Conservation (phyloP, 2,329 filamentous ascomycete genomes). For the Juglanconis sp. region DNA sequence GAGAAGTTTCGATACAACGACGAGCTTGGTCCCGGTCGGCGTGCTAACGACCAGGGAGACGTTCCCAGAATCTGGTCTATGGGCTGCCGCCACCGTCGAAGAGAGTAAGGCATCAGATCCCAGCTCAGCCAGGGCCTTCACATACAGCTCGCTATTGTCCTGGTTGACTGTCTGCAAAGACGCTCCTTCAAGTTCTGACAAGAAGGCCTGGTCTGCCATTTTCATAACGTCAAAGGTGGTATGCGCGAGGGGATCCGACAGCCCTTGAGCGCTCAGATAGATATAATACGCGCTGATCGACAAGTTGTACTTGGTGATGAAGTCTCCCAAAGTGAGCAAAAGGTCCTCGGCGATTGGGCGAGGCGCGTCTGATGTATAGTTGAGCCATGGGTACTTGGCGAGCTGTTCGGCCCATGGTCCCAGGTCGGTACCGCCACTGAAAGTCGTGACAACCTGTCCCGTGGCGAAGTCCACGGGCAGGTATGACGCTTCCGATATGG, state of each 20-base stretch:
- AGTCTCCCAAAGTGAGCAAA: constrained; percentile 41
- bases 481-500: constrained; percentile 25
- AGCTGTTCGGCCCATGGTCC: constrained; percentile 20
- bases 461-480: constrained; percentile 28
- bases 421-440: constrained; percentile 10
- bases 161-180: too few species aligned
- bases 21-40: constrained; percentile 20
- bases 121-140: constrained; percentile 28
- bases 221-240: constrained; percentile 28
- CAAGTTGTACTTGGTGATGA: constrained; percentile 42
- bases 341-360: constrained; percentile 44
- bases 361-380: constrained; percentile 32
- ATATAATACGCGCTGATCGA: too few species aligned
- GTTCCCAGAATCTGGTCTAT: constrained; percentile 23
- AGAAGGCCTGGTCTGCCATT: constrained; percentile 19
- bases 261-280: too few species aligned
- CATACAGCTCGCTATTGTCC: constrained; percentile 34
- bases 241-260: constrained; percentile 38
- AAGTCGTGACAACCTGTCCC: constrained; percentile 26
- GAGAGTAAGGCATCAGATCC: constrained; percentile 30
- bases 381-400: constrained; percentile 27
- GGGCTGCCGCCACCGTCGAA: constrained; percentile 27
- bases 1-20: constrained; percentile 31
- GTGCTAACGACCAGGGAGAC: constrained; percentile 24
- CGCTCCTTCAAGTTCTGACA: too few species aligned